Conservation (phyloP, 2,329 filamentous ascomycete genomes). For the Uncinocarpus reesii region DNA sequence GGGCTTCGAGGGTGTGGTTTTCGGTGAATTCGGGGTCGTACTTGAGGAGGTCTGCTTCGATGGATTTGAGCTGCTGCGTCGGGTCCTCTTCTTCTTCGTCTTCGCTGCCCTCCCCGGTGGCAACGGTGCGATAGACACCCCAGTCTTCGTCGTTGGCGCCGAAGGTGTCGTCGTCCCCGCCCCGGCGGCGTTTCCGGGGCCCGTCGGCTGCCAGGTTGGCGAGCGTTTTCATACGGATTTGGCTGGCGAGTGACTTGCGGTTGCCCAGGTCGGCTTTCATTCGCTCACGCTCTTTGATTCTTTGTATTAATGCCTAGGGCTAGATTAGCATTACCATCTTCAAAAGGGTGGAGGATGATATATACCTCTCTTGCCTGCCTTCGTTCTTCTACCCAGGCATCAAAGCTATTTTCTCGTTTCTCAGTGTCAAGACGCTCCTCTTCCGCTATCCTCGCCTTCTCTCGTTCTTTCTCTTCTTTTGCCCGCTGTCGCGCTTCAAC, state of each 20-base stretch:
- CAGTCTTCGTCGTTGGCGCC: slow-evolving; percentile 96
- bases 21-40: slow-evolving; percentile 86
- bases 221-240: slow-evolving; percentile 97
- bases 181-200: slow-evolving; percentile 69
- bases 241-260: slow-evolving; percentile 87
- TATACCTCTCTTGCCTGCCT: slow-evolving; percentile 54
- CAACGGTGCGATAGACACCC: slow-evolving; percentile 91
- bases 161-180: slow-evolving; percentile 91
- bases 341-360: too few species aligned
- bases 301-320: slow-evolving; percentile 59
- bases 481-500: slow-evolving; percentile 87
- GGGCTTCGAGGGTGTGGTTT: slow-evolving; percentile 80
- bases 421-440: slow-evolving; percentile 76
- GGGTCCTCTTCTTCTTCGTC: slow-evolving; percentile 91
- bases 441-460: slow-evolving; percentile 73
- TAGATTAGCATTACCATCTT: too few species aligned
- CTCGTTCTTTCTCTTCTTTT: slow-evolving; percentile 89
- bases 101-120: slow-evolving; percentile 61
- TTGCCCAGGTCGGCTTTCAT: slow-evolving; percentile 92
- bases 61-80: slow-evolving; percentile 56
- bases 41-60: slow-evolving; percentile 75
- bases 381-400: slow-evolving; percentile 76
- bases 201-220: slow-evolving; percentile 89
- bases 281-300: slow-evolving; percentile 86
- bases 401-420: slow-evolving; percentile 70